These are phyloP conservation scores for Asterophora lycoperdoides DNA, from an alignment of 768 basidiomycete genomes.

Conservation along the genomic window DNA sequence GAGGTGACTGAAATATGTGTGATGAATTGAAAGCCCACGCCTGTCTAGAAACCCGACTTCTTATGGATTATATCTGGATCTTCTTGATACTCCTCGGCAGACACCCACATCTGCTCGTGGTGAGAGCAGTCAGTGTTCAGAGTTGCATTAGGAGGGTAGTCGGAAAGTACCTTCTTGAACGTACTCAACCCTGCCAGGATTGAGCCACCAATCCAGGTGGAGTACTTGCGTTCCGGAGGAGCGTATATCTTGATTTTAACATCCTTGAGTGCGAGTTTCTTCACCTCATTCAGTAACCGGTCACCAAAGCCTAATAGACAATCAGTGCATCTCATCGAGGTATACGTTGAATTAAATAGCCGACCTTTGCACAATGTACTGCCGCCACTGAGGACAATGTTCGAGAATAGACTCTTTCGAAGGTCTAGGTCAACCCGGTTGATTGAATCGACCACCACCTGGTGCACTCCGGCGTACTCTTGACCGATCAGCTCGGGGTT, in stretches of 20 bases:
- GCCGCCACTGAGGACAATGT: conserved; percentile 95
- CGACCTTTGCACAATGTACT: conserved; percentile 92
- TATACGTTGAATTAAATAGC: conserved; percentile 15
- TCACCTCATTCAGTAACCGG: conserved; percentile 92
- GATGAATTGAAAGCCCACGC: conserved; percentile 15
- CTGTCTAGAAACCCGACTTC: conserved; percentile 74
- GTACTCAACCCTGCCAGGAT: conserved; percentile 94
- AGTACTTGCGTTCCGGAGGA: conserved; percentile 98
- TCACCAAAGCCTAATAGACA: conserved; percentile 78
- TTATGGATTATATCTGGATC: conserved; percentile 99
- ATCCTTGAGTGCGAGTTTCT: conserved; percentile 92
- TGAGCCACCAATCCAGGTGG: conserved; percentile 95
- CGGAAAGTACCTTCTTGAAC: conserved; percentile 84
- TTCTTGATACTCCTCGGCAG: conserved; percentile 98
- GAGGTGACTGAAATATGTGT: conserved; percentile 11
- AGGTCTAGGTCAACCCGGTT: conserved; percentile 94
- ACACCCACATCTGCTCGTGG: conserved; percentile 90
- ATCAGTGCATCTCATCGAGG: conserved; percentile 4
- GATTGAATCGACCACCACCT: conserved; percentile 98
- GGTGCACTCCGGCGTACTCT: conserved; percentile 96
- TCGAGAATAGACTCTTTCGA: conserved; percentile 91
- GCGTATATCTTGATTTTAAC: conserved; percentile 99
- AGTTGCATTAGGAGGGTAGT: conserved; percentile 3
- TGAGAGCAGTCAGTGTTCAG: conserved; percentile 9
- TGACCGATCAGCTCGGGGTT: conserved; percentile 95